Base-by-base conservation (phyloP, 306 rosid genomes). In the Vigna trinervia region DNA sequence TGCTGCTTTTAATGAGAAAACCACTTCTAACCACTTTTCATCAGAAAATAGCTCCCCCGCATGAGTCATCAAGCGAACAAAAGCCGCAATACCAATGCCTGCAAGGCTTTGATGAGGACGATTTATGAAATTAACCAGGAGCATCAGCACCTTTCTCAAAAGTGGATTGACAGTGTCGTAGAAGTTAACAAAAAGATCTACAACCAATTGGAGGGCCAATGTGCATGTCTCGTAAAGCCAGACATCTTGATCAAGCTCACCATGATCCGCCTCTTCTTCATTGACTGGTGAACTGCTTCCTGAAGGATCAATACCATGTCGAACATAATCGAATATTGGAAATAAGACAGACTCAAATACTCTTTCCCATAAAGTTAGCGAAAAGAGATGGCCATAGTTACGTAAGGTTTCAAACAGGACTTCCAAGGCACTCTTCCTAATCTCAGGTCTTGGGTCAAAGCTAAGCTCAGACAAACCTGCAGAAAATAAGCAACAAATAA, bases 181-280 rank as follows among this genome's bases (percentile, higher is more conserved):
- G 82, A 96, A 96, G 84, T 91, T 96, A 83, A 92, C 97, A 81
- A 96, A 96, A 66, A 96, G 96, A 82, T 96, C 99, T 43, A 92
- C 98, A 51, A 96, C 99, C 80, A 96, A 81, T 77, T 92, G 99
- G 68, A 96, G 97, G 45, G 99, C 98, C 89, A 96, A 82, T n/a
- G 99, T 96, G 91, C 99, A 96, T 41, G 99, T 96, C 91, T 96
- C 98, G 3, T 92, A 96, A 72, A 96, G 88, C 99, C 99, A 96
- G 34, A 93, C 90, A 84, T 92, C 98, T 72, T 92, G 98, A 84
- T 92, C 96, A 85, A 89, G 90, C 78, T 96, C 99, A 46, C 88
- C 91, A 54, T 79, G 90, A 54, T 75, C 85, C 66, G 48, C 13
- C 64, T 77, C 85, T 36, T 41, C 65, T 83, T 89, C 97, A 80